phyloP scores from a whole-genome alignment of 1,139 yeast species.

The Debaryomycetaceae sp. region DNA sequence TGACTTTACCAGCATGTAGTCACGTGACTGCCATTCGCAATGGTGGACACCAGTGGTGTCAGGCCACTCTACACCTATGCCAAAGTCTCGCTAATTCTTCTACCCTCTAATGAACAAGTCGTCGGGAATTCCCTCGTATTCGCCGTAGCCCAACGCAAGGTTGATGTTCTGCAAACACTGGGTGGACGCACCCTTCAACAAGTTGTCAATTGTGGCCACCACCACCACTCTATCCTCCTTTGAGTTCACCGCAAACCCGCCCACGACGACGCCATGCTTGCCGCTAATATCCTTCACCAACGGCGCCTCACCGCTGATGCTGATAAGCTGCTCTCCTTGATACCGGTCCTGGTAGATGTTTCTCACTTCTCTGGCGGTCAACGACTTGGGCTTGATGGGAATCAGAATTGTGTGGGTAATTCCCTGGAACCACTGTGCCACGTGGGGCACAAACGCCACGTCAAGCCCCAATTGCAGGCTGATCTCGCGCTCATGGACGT shows the following conservation, averaged over 20 bases:
- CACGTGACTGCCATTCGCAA: too few species aligned
- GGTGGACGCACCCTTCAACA: constrained; percentile 97
- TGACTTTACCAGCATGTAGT: background rate
- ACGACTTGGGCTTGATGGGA: constrained; percentile 67
- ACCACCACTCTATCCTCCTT: constrained; percentile 87
- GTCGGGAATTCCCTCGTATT: constrained; percentile 89
- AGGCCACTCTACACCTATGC: background rate
- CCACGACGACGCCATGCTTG: constrained; percentile 90
- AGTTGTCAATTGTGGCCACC: constrained; percentile 91
- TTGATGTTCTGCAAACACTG: constrained; percentile 96
- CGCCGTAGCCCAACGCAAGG: constrained; percentile 83
- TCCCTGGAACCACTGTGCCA: constrained; percentile 99
- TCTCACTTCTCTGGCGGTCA: constrained; percentile 79
- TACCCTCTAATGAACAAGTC: constrained; percentile 48
- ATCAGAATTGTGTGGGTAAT: constrained; percentile 87
- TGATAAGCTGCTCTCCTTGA: constrained; percentile 80
- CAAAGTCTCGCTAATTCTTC: constrained; percentile 2
- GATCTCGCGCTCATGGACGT: constrained; percentile 91
- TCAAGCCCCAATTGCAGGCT: constrained; percentile 71
- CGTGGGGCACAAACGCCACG: constrained; percentile 94
- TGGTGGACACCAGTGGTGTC: too few species aligned
- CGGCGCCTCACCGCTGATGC: constrained; percentile 87
- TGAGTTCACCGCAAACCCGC: constrained; percentile 92
- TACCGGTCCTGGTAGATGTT: constrained; percentile 84
- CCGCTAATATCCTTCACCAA: constrained; percentile 87